Conservation (phyloP, 768 basidiomycete species). For the Exsudoporus frostii region DNA sequence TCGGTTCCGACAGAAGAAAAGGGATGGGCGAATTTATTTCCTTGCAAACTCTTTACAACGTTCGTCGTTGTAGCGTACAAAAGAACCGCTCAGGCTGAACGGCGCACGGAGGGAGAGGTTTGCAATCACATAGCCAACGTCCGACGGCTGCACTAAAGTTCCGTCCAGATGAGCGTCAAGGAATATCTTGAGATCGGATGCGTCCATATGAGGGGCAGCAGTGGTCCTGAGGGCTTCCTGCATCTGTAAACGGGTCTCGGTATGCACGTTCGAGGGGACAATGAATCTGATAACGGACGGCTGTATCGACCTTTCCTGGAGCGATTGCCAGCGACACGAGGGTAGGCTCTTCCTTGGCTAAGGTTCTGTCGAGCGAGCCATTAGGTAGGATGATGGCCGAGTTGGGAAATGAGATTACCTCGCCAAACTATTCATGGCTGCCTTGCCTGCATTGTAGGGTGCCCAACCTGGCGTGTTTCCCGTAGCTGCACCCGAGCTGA, state of each 20-base stretch:
- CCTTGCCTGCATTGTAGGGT: slow-evolving; percentile 80
- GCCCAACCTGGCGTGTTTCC: slow-evolving; percentile 72
- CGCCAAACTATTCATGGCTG: slow-evolving; percentile 84
- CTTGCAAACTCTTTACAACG: slow-evolving; percentile 57
- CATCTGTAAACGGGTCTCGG: slow-evolving; percentile 51
- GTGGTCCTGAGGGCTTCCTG: slow-evolving; percentile 52
- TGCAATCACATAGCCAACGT: slow-evolving; percentile 77
- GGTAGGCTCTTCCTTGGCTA: slow-evolving; percentile 79
- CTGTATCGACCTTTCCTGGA: slow-evolving; percentile 86
- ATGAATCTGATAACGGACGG: slow-evolving; percentile 41
- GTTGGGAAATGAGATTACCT: slow-evolving; percentile 42
- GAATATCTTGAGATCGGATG: slow-evolving; percentile 56
- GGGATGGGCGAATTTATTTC: slow-evolving; percentile 15
- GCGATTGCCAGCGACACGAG: slow-evolving; percentile 74
- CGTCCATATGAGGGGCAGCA: slow-evolving; percentile 53
- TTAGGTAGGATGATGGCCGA: slow-evolving; percentile 1
- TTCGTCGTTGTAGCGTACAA: slow-evolving; percentile 77
- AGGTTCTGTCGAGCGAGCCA: slow-evolving; percentile 49
- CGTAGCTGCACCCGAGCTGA: slow-evolving; percentile 83
- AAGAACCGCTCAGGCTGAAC: slow-evolving; percentile 64
- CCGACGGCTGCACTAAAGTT: slow-evolving; percentile 72
- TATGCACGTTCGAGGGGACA: background rate
- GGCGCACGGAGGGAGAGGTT: slow-evolving; percentile 66
- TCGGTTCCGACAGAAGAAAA: slow-evolving; percentile 15
- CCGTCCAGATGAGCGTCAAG: slow-evolving; percentile 55